Conservation (phyloP, 441 rosid species). For the Populus hybrid region DNA sequence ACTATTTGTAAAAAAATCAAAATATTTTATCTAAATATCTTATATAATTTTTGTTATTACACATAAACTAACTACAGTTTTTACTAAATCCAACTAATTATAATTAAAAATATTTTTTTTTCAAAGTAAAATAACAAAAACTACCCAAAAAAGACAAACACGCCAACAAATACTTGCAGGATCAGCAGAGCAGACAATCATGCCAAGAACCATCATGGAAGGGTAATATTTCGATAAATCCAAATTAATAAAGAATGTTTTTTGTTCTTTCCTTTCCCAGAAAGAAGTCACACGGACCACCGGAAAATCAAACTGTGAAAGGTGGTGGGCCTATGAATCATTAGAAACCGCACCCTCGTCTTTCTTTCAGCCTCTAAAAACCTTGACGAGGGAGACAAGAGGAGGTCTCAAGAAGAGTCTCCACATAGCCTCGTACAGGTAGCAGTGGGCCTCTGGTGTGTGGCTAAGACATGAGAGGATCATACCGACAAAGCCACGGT, state of each 20-base stretch:
- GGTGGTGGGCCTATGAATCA: conserved; percentile 44
- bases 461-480: not conserved
- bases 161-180: too few relatives aligned
- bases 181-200: conserved; percentile 12
- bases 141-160: too few relatives aligned
- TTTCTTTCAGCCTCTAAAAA: conserved; percentile 17
- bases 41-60: too few relatives aligned
- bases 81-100: too few relatives aligned
- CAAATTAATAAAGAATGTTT: conserved; percentile 9
- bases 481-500: not conserved
- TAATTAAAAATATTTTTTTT: too few relatives aligned
- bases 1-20: too few relatives aligned
- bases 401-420: conserved; percentile 15
- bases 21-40: too few relatives aligned
- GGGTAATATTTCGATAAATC: conserved; percentile 17
- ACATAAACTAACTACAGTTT: too few relatives aligned
- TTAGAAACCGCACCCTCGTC: conserved; percentile 18
- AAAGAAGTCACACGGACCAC: conserved; percentile 23
- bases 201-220: conserved; percentile 26
- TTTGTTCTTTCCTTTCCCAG: not conserved
- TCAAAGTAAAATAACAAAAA: too few relatives aligned
- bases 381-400: conserved; percentile 14
- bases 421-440: not conserved
- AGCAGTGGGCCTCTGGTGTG: conserved; percentile 7
- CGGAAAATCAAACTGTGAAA: conserved; percentile 22